These are phyloP conservation scores for Globisporangium parvum DNA, from an alignment of 352 stramenopile genomes.

Conservation along the genomic window DNA sequence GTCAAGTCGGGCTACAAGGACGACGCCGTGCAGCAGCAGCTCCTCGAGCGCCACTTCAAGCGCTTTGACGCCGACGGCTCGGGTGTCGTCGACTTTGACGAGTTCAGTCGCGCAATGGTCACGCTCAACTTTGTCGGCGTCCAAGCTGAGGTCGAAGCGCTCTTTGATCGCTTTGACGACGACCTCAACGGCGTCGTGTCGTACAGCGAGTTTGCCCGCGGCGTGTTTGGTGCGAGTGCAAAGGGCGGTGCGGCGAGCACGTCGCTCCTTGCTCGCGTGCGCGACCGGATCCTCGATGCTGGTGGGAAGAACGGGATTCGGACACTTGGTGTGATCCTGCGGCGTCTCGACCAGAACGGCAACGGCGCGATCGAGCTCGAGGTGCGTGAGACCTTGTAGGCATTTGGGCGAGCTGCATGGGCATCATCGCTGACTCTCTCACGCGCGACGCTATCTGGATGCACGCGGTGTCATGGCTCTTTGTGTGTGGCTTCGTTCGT, in stretches of 20 bases:
- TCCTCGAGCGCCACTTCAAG: constrained; percentile 69
- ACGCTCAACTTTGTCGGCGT: constrained; percentile 87
- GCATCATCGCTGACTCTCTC: not conserved
- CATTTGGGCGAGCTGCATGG: not conserved
- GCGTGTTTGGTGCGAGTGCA: constrained; percentile 30
- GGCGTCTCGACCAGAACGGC: constrained; percentile 78
- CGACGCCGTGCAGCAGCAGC: constrained; percentile 31
- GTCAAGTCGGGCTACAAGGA: constrained; percentile 73
- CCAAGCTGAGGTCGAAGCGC: constrained; percentile 72
- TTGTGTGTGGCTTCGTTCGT: not conserved
- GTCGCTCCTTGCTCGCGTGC: constrained; percentile 39
- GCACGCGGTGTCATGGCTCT: not conserved
- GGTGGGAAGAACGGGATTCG: constrained; percentile 75
- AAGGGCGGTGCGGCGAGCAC: not conserved
- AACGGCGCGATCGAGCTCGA: constrained; percentile 66
- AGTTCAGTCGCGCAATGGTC: constrained; percentile 84
- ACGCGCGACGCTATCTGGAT: too few species aligned
- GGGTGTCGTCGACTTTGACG: constrained; percentile 77
- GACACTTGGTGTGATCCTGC: constrained; percentile 54
- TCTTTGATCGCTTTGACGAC: constrained; percentile 88
- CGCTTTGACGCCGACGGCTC: constrained; percentile 71
- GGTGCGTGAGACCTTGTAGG: constrained; percentile 10
- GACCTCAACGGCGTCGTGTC: constrained; percentile 73
- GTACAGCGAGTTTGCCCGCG: constrained; percentile 66
- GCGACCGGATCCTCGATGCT: constrained; percentile 44